These are phyloP conservation scores for Magnusiomyces sp. DNA, from an alignment of 1,139 yeast genomes.

Conservation along the genomic window DNA sequence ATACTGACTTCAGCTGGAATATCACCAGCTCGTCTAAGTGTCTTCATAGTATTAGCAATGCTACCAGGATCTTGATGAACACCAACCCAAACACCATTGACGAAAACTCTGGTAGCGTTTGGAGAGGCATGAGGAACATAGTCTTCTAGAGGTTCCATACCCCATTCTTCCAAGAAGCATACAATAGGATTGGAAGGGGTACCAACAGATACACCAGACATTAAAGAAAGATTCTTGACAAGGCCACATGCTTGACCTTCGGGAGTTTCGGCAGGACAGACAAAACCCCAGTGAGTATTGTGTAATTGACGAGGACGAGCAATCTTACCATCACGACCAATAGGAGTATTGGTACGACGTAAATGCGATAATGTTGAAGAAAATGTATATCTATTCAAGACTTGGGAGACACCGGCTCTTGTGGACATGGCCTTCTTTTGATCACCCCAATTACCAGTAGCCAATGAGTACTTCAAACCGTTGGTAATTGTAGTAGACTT, in stretches of 20 bases:
- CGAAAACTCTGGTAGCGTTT: constrained; percentile 88
- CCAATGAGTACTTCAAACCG: constrained; percentile 93
- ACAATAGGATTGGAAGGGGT: constrained; percentile 93
- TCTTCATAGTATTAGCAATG: constrained; percentile 83
- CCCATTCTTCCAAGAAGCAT: constrained; percentile 96
- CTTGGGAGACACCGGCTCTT: constrained; percentile 99
- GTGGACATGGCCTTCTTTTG: constrained; percentile 99
- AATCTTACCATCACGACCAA: constrained; percentile 96
- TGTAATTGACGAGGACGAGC: constrained; percentile 98
- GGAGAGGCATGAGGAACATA: constrained; percentile 90
- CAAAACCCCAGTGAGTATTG: constrained; percentile 99
- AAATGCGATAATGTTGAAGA: constrained; percentile 95
- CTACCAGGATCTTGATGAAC: constrained; percentile 93
- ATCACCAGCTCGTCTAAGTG: constrained; percentile 90
- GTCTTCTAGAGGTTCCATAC: constrained; percentile 95
- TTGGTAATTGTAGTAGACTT: constrained; percentile 95
- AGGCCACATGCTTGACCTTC: constrained; percentile 99
- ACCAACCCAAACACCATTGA: constrained; percentile 99
- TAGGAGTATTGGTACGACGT: constrained; percentile 97
- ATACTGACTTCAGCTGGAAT: constrained; percentile 94
- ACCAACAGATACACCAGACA: constrained; percentile 98
- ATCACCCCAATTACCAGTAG: constrained; percentile 99
- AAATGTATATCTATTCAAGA: constrained; percentile 92
- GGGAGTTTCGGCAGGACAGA: constrained; percentile 99
- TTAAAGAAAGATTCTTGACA: constrained; percentile 88